Percentiles rank a stretch among this genome's conserved stretches.
Conservation (phyloP, 805 yeast species). For the Lipomyces yamadae region DNA sequence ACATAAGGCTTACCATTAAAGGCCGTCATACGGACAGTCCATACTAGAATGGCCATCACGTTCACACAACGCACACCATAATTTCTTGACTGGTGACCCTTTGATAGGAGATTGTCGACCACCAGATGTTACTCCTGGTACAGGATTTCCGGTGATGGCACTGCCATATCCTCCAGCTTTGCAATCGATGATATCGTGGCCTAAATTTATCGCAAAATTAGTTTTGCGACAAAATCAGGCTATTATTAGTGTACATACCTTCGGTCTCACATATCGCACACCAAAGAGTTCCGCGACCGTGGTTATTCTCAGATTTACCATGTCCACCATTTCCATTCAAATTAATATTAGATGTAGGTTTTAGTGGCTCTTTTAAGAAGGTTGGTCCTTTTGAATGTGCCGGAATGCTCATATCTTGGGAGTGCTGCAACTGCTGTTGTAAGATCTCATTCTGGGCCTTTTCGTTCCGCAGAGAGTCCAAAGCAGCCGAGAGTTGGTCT, state of each 20-base stretch:
- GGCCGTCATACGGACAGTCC: constrained; percentile 78
- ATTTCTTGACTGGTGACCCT: constrained; percentile 48
- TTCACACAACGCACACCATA: constrained; percentile 96
- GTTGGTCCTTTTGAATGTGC: constrained; percentile 6
- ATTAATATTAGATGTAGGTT: constrained; percentile 22
- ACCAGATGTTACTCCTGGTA: neutral
- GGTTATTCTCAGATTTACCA: neutral
- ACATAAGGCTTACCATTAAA: neutral
- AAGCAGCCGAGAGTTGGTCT: constrained; percentile 24
- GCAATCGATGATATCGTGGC: constrained; percentile 35
- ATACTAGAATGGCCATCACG: constrained; percentile 84
- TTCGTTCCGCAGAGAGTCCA: constrained; percentile 19
- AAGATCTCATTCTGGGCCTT: constrained; percentile 32
- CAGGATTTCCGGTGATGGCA: constrained; percentile 1
- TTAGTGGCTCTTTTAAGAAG: constrained; percentile 16
- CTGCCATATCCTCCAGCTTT: constrained; percentile 13
- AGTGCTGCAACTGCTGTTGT: constrained; percentile 22
- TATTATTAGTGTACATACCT: constrained; percentile 8
- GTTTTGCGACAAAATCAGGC: neutral
- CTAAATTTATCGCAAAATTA: constrained; percentile 5
- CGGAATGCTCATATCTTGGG: constrained; percentile 4
- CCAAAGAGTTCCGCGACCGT: neutral
- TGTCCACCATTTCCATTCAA: constrained; percentile 16
- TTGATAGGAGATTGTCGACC: neutral
- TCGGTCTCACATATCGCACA: constrained; percentile 31